Conservation (phyloP, 75 land plant genomes). For the Selaginella moellendorffii region DNA sequence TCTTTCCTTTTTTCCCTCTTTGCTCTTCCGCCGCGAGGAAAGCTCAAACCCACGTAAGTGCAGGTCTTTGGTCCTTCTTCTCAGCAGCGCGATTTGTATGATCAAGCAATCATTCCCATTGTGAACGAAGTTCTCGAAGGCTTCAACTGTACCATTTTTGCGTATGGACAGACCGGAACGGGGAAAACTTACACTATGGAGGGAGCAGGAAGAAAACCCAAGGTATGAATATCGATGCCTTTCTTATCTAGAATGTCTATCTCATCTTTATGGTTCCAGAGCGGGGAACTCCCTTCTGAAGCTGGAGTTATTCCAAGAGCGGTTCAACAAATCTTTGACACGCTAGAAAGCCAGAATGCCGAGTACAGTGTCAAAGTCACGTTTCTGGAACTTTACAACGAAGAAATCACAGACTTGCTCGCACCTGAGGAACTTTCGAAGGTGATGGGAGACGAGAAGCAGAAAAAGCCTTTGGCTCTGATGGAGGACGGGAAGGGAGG, state of each 20-base stretch:
- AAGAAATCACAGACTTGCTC: conserved; percentile 84
- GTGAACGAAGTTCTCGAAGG: conserved; percentile 77
- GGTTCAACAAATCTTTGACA: conserved; percentile 72
- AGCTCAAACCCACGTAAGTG: too few relatives aligned
- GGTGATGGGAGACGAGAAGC: conserved; percentile 47
- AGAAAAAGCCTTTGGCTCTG: conserved; percentile 70
- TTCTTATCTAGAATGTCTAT: conserved; percentile 39
- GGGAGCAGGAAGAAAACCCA: conserved; percentile 54
- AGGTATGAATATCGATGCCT: conserved; percentile 67
- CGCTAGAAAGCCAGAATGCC: conserved; percentile 62
- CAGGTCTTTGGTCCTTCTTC: conserved; percentile 80
- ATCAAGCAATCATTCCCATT: conserved; percentile 56
- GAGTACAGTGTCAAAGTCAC: conserved; percentile 96
- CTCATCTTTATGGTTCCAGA: conserved; percentile 18
- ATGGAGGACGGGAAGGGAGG: conserved; percentile 99
- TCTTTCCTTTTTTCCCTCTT: neutral
- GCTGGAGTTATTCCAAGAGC: conserved; percentile 87
- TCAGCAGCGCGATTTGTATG: conserved; percentile 47
- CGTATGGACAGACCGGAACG: conserved; percentile 88
- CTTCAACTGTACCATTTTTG: conserved; percentile 78
- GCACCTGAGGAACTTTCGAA: conserved; percentile 66
- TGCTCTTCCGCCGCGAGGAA: too few relatives aligned
- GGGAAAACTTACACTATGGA: conserved; percentile 98
- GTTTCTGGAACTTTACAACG: conserved; percentile 90
- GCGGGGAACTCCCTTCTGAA: conserved; percentile 71